These are phyloP conservation scores for Sporormia fimetaria DNA, from an alignment of 495 filamentous ascomycete species.

Conservation along the genomic window DNA sequence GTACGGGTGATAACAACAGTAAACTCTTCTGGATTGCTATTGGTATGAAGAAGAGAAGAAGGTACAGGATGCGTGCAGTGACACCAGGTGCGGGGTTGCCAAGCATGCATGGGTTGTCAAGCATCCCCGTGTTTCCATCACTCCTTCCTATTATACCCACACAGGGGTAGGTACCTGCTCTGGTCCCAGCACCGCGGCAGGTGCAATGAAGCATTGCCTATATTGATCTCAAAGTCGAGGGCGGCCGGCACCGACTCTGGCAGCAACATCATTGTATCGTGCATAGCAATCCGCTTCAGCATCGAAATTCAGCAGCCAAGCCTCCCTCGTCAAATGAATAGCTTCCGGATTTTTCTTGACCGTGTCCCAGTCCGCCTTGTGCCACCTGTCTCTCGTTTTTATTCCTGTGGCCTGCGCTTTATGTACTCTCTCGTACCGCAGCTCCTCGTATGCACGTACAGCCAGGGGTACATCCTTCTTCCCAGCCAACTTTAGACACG, in stretches of 20 bases:
- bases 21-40: no score
- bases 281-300: constrained; percentile 29
- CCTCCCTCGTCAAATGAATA: constrained; percentile 28
- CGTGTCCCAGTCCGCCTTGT: constrained; percentile 31
- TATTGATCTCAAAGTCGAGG: constrained; percentile 6
- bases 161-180: no score
- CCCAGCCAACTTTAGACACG: constrained; percentile 27
- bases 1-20: no score
- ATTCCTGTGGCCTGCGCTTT: constrained; percentile 29
- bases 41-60: no score
- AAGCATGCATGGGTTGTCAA: no score
- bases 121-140: no score
- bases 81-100: no score
- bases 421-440: constrained; percentile 30
- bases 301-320: constrained; percentile 31
- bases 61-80: no score
- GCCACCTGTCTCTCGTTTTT: constrained; percentile 30
- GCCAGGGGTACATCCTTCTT: constrained; percentile 17
- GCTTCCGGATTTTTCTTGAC: constrained; percentile 29
- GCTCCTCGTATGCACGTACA: constrained; percentile 26
- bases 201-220: no score
- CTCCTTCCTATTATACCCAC: no score
- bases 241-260: constrained; percentile 1
- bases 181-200: no score
- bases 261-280: constrained; percentile 11